Percentiles rank a stretch among this genome's conserved stretches.
Evolutionary conservation across 495 filamentous ascomycete species (phyloP).

Genomic region (Barbatosphaeria neglecta): DNA sequence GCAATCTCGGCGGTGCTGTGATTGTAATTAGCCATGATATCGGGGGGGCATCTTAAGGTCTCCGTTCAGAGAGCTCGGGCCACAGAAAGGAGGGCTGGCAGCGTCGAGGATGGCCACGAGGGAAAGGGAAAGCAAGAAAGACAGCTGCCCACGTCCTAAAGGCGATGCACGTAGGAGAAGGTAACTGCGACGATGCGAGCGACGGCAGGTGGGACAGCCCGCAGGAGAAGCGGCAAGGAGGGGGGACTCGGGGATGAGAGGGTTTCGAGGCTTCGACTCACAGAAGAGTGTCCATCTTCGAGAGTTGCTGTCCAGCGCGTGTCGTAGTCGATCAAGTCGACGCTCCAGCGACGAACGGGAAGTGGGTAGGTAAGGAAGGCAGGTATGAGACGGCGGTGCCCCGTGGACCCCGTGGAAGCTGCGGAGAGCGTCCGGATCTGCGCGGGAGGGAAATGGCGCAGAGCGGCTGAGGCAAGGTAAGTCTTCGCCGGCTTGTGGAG

Average conservation of each 20-base stretch:
- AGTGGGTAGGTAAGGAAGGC: background rate
- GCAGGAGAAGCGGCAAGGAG: background rate
- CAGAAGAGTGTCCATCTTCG: constrained; percentile 67
- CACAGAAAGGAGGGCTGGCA: too few relatives aligned
- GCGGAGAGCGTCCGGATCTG: too few relatives aligned
- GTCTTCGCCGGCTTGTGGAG: background rate
- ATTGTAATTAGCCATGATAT: constrained; percentile 7
- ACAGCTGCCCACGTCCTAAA: too few relatives aligned
- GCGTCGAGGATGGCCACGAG: too few relatives aligned
- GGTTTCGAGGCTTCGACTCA: constrained; percentile 32
- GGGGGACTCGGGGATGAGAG: background rate
- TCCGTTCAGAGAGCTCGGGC: too few relatives aligned
- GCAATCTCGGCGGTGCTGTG: constrained; percentile 72
- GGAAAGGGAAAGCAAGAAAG: too few relatives aligned
- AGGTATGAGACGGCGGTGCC: too few relatives aligned
- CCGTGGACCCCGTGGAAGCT: too few relatives aligned
- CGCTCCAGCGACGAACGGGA: background rate
- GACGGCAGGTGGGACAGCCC: too few relatives aligned
- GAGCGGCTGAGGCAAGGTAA: background rate
- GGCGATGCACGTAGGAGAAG: too few relatives aligned
- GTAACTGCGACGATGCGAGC: too few relatives aligned
- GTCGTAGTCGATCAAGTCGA: too few relatives aligned
- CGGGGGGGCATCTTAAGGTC: background rate
- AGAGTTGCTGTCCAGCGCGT: background rate
- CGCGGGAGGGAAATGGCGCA: background rate